A percentile compares a stretch with the other conserved stretches of the same genome.
phyloP scores from a whole-genome alignment of 2,329 filamentous ascomycete genomes.

The Ophiostoma montium region DNA sequence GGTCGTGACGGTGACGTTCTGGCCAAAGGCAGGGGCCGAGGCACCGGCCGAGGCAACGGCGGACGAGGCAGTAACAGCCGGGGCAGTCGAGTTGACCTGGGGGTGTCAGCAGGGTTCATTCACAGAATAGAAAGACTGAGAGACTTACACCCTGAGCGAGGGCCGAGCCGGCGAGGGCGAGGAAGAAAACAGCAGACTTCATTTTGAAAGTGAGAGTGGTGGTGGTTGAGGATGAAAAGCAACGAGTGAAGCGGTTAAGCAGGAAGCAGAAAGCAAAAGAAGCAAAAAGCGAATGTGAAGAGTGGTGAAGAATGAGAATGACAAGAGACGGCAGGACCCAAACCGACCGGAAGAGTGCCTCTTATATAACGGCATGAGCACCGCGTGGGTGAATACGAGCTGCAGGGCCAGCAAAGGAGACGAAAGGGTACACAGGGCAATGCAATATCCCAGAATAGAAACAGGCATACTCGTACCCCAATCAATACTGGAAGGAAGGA shows the following conservation, averaged over 20 bases:
- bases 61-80: constrained; percentile 13
- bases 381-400: too few species aligned
- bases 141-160: constrained; percentile 23
- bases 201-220: constrained; percentile 9
- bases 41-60: constrained; percentile 1
- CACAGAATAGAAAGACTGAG: neutral
- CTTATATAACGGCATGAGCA: too few species aligned
- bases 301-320: too few species aligned
- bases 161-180: constrained; percentile 17
- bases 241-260: neutral
- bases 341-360: too few species aligned
- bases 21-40: neutral
- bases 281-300: too few species aligned
- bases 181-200: constrained; percentile 11
- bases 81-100: constrained; percentile 27
- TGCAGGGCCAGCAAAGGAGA: too few species aligned
- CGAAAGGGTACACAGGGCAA: too few species aligned
- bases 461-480: too few species aligned
- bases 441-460: too few species aligned
- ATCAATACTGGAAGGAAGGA: too few species aligned
- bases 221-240: neutral
- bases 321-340: too few species aligned
- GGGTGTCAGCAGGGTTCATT: constrained; percentile 14
- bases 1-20: constrained; percentile 10
- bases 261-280: neutral